These are phyloP conservation scores for Arthrobotrys conoides DNA, from an alignment of 2,329 filamentous ascomycete genomes.

Conservation along the genomic window DNA sequence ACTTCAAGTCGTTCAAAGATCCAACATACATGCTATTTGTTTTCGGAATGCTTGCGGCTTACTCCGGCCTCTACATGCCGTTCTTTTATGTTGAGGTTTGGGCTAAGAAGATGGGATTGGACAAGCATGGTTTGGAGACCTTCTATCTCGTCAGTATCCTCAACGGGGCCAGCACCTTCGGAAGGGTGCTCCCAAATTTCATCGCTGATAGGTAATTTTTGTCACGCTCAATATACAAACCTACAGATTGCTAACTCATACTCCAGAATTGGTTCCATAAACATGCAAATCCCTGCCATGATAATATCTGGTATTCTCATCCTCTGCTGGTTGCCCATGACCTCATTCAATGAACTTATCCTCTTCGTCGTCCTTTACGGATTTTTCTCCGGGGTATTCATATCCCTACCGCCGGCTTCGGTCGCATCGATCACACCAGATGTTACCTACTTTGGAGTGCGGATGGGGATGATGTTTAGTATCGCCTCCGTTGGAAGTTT, in stretches of 20 bases:
- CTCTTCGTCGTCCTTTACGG: slow-evolving; percentile 68
- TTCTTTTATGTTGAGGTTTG: slow-evolving; percentile 69
- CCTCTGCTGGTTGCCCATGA: slow-evolving; percentile 69
- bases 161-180: slow-evolving; percentile 69
- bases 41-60: slow-evolving; percentile 66
- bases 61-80: slow-evolving; percentile 70
- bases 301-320: slow-evolving; percentile 69
- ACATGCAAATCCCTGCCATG: slow-evolving; percentile 63
- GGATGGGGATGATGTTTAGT: slow-evolving; percentile 63
- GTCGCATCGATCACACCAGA: slow-evolving; percentile 64
- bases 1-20: slow-evolving; percentile 71
- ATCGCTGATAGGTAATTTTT: slow-evolving; percentile 67
- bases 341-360: slow-evolving; percentile 65
- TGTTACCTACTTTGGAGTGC: slow-evolving; percentile 57
- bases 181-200: slow-evolving; percentile 69
- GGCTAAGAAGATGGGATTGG: slow-evolving; percentile 44
- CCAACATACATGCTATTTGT: slow-evolving; percentile 69
- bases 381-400: slow-evolving; percentile 68
- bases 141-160: slow-evolving; percentile 69
- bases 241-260: neutral
- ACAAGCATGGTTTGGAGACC: slow-evolving; percentile 62
- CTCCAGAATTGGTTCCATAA: slow-evolving; percentile 53
- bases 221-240: neutral
- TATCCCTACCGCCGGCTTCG: slow-evolving; percentile 67
- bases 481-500: slow-evolving; percentile 72